Evolutionary conservation across 2,329 filamentous ascomycete species (phyloP).

Genomic region (Fusarium guadeloupense): DNA sequence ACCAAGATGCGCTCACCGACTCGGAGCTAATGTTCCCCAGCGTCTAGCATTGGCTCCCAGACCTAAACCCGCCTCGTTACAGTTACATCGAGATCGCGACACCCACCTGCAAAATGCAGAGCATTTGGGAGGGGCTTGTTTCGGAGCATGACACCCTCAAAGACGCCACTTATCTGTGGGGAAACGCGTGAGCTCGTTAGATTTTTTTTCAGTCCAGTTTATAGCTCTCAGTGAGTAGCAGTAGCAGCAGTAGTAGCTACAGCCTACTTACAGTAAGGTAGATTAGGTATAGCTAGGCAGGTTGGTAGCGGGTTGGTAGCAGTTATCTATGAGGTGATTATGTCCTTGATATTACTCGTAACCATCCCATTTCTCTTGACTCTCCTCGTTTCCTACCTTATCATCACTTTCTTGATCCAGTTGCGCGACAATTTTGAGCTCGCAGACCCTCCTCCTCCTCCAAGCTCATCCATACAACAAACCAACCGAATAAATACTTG

Average conservation of each 20-base stretch:
- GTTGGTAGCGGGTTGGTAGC: neutral
- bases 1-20: conserved; percentile 31
- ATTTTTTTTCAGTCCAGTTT: neutral
- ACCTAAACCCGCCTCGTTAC: neutral
- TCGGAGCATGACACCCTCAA: conserved; percentile 25
- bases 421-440: conserved; percentile 14
- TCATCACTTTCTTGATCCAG: conserved; percentile 18
- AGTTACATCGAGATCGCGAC: conserved; percentile 29
- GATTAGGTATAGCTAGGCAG: no score
- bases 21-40: conserved; percentile 38
- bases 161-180: conserved; percentile 37
- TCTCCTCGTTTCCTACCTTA: conserved; percentile 8
- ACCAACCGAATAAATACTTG: neutral
- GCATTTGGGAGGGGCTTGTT: conserved; percentile 1
- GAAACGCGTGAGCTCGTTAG: conserved; percentile 41
- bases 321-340: neutral
- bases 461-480: neutral
- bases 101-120: neutral
- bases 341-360: conserved; percentile 17
- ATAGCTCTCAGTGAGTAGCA: no score
- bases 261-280: no score
- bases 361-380: conserved; percentile 16
- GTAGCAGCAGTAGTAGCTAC: neutral
- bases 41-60: neutral
- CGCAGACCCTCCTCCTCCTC: conserved; percentile 2